Conservation (phyloP, 164 flowering plant genomes). For the Vitis labrusca region DNA sequence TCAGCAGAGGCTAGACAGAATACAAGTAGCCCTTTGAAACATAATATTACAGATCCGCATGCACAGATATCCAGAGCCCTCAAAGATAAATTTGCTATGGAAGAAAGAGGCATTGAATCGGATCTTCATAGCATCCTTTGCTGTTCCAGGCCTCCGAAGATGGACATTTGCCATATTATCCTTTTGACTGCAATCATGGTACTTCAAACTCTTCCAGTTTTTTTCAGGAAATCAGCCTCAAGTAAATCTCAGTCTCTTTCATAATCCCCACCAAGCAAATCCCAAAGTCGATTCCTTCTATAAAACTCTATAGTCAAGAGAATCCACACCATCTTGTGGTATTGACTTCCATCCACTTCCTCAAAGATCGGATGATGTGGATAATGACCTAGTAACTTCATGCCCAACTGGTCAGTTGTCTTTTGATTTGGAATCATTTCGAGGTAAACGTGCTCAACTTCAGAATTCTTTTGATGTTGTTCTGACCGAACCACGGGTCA, state of each 20-base stretch:
- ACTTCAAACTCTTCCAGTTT: conserved; percentile 58
- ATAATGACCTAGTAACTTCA: conserved; percentile 18
- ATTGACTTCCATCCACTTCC: conserved; percentile 90
- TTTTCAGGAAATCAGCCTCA: conserved; percentile 58
- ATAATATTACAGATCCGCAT: conserved; percentile 6
- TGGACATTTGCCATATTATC: conserved; percentile 49
- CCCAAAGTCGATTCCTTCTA: conserved; percentile 22
- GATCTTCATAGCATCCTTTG: conserved; percentile 90
- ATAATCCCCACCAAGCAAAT: conserved; percentile 35
- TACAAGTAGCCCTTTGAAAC: conserved; percentile 7
- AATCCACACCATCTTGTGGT: conserved; percentile 30
- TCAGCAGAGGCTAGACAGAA: conserved; percentile 16
- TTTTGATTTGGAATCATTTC: conserved; percentile 21
- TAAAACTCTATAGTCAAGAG: conserved; percentile 33
- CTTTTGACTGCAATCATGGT: conserved; percentile 28
- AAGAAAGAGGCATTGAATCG: conserved; percentile 42
- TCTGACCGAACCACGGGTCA: conserved; percentile 13
- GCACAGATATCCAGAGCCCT: conserved; percentile 24
- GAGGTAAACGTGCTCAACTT: conserved; percentile 19
- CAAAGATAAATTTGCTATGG: conserved; percentile 25
- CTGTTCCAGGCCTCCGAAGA: conserved; percentile 64
- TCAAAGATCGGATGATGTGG: conserved; percentile 47
- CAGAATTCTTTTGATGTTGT: conserved; percentile 20
- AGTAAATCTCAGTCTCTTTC: conserved; percentile 46
- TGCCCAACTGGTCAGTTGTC: conserved; percentile 14